Evolutionary conservation across 352 stramenopile species (phyloP).

Genomic region (Phytophthora pseudosyringae): DNA sequence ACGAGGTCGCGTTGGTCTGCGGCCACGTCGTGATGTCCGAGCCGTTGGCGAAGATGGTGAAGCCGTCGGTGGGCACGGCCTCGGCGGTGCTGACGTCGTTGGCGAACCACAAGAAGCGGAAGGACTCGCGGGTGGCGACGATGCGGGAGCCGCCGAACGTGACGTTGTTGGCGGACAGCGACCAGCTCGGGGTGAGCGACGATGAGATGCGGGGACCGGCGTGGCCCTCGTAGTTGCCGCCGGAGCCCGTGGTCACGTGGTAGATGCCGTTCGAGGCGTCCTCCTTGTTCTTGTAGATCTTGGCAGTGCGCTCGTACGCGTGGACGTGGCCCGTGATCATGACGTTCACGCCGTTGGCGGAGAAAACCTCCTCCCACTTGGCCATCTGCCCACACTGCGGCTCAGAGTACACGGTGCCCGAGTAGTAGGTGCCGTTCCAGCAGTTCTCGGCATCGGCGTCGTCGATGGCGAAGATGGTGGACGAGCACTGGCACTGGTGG

Average conservation of each 20-base stretch:
- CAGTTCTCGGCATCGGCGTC: constrained; percentile 42
- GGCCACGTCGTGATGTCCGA: constrained; percentile 46
- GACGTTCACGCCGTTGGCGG: constrained; percentile 45
- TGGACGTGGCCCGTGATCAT: constrained; percentile 63
- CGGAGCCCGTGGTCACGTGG: constrained; percentile 54
- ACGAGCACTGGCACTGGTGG: constrained; percentile 61
- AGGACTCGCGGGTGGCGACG: constrained; percentile 50
- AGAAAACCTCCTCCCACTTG: constrained; percentile 52
- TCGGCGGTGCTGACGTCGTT: constrained; percentile 44
- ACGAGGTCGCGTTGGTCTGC: constrained; percentile 29
- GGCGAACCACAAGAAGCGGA: constrained; percentile 56
- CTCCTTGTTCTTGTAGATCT: constrained; percentile 61
- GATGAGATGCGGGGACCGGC: constrained; percentile 37
- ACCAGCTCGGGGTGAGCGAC: constrained; percentile 48
- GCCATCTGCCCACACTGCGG: constrained; percentile 55
- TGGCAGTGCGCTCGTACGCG: constrained; percentile 53
- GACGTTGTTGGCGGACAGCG: constrained; percentile 46
- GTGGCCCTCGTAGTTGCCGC: constrained; percentile 62
- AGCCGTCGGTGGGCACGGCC: constrained; percentile 49
- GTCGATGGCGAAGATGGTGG: constrained; percentile 48
- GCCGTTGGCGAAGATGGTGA: constrained; percentile 55
- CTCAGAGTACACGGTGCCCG: constrained; percentile 40
- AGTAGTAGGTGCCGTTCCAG: constrained; percentile 57
- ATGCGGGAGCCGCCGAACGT: constrained; percentile 54
- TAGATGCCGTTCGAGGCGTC: constrained; percentile 47